Conservation (phyloP, 768 basidiomycete species). For the Serendipita sp. region DNA sequence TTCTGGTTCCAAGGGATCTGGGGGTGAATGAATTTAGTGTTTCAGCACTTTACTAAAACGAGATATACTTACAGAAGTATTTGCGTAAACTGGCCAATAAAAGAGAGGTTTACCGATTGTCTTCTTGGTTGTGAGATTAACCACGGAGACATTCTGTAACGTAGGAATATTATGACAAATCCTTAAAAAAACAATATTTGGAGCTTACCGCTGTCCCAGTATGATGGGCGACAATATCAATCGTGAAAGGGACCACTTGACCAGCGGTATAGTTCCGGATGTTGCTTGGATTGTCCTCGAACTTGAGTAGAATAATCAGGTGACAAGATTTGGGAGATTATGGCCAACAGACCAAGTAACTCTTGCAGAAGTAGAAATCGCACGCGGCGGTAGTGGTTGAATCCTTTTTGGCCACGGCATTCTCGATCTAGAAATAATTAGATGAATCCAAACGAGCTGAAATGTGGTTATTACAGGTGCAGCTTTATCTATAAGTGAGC, state of each 20-base stretch:
- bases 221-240: constrained; percentile 5
- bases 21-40: not conserved
- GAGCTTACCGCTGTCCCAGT: constrained; percentile 6
- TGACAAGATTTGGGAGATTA: not conserved
- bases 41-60: not conserved
- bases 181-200: not conserved
- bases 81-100: constrained; percentile 4
- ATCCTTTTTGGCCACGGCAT: constrained; percentile 2
- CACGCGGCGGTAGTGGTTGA: not conserved
- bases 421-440: not conserved
- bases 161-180: not conserved
- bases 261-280: not conserved
- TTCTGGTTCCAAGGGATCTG: not conserved
- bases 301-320: not conserved
- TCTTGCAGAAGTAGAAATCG: constrained; percentile 5
- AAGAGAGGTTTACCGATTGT: not conserved
- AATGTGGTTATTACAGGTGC: too few species aligned
- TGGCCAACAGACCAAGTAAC: not conserved
- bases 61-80: not conserved
- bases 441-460: too few species aligned
- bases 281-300: not conserved
- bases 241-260: not conserved
- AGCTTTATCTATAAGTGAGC: too few species aligned
- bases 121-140: constrained; percentile 3
- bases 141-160: constrained; percentile 3